Evolutionary conservation across 305 asterid genomes (phyloP).

Genomic region (Stenogyne calaminthoides): DNA sequence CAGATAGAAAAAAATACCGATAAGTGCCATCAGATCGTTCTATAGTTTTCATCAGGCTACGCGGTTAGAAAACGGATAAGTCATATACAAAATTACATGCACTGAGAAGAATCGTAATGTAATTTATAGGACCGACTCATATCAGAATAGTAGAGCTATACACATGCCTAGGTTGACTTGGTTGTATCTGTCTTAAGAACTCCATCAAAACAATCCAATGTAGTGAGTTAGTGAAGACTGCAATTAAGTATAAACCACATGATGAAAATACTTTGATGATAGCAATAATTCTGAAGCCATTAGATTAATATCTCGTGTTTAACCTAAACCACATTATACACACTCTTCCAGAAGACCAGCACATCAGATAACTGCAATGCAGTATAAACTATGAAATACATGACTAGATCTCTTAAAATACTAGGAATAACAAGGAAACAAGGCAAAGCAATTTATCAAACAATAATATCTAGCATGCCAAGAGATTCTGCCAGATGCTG

Average conservation of each 20-base stretch:
- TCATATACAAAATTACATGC: slow-evolving; percentile 2
- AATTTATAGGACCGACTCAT: not conserved
- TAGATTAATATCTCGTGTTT: not conserved
- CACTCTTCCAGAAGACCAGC: not conserved
- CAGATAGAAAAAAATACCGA: slow-evolving; percentile 19
- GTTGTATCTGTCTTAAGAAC: slow-evolving; percentile 6
- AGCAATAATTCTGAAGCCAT: not conserved
- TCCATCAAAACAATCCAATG: slow-evolving; percentile 8
- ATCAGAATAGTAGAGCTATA: not conserved
- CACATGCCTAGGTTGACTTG: not conserved
- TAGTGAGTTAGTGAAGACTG: not conserved
- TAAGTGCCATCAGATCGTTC: slow-evolving; percentile 4
- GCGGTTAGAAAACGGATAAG: slow-evolving; percentile 1
- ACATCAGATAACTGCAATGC: not conserved
- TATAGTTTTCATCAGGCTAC: not conserved
- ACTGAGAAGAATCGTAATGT: slow-evolving; percentile 3
- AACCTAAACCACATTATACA: not conserved
- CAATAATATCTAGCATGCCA: not conserved
- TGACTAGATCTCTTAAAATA: not conserved
- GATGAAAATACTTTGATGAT: not conserved
- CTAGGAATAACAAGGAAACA: not conserved
- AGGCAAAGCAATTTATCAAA: not conserved
- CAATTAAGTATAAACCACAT: not conserved
- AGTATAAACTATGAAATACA: not conserved
- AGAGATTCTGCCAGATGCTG: not conserved